Base-by-base conservation (phyloP, 169 alveolate genomes). In the Fabrea salina region DNA sequence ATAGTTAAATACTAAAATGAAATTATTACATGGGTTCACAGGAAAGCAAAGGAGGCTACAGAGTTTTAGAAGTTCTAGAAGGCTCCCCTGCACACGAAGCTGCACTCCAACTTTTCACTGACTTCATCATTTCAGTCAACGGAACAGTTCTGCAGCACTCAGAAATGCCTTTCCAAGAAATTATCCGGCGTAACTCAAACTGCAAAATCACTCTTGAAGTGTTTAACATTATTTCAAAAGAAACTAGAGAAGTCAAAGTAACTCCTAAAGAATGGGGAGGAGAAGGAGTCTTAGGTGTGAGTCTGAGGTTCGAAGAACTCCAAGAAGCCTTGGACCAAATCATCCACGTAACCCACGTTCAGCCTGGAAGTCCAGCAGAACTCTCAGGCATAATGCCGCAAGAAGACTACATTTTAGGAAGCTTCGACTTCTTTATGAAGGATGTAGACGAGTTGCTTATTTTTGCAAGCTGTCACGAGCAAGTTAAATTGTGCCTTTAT, bases 261-360 rank as follows among this genome's bases (percentile, higher is more conserved):
- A 4, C 49, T 27, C 74, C 74, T 25, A 8, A 27, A 2, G 25
- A 33, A 37, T 61, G 74, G 49, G 25, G 39, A 61, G 74, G 74
- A 1, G 74, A 61, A 61, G 74, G 74, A 8, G 22, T 35, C 27
- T 16, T 61, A 27, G 74, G 74, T 16, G 13, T 61, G n/a, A 61
- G n/a, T 27, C 3, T 61, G 25, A 16, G 74, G 1, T 61, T 33
- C 3, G 74, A 61, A 61, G 74, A 61, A n/a, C 16, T 47, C 56
- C 56, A 47, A 2, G 30, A 47, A 47, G 16, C 56, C 16, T 25
- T n/a, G 30, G 16, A n/a, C 16, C 16, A 47, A 47, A 47, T 47
- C 56, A n/a, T 47, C 19, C 56, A 47, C 19, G 56, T 47, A 1
- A 47, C 56, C 16, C 16, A 47, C 16, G 56, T 47, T 0, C 16